These are phyloP conservation scores for Russula griseocarnosa DNA, from an alignment of 768 basidiomycete species.

Conservation along the genomic window DNA sequence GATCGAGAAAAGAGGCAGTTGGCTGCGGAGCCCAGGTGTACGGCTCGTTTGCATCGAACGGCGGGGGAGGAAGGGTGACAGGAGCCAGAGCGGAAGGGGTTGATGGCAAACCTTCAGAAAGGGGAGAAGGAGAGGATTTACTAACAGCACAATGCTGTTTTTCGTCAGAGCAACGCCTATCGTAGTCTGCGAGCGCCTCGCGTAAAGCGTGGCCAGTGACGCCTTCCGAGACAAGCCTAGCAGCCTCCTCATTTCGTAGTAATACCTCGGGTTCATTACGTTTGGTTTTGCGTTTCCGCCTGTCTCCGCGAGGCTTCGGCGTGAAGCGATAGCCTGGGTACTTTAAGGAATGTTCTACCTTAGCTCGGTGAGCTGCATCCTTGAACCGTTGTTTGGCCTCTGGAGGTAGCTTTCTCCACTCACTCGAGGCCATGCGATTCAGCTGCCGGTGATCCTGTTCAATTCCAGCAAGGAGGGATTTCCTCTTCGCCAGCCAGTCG, in stretches of 20 bases:
- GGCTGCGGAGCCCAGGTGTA: background rate
- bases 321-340: conserved; percentile 31
- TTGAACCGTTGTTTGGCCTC: conserved; percentile 29
- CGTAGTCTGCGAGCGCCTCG: conserved; percentile 11
- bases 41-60: conserved; percentile 6
- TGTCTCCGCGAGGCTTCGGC: conserved; percentile 16
- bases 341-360: conserved; percentile 29
- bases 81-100: background rate
- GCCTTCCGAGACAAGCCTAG: conserved; percentile 18
- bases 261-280: conserved; percentile 23
- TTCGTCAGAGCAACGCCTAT: conserved; percentile 4
- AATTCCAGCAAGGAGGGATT: conserved; percentile 22
- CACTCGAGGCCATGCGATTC: conserved; percentile 29
- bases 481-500: conserved; percentile 31
- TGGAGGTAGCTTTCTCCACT: conserved; percentile 30
- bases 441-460: conserved; percentile 31
- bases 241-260: conserved; percentile 21
- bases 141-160: background rate
- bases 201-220: conserved; percentile 17
- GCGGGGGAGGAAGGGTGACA: background rate
- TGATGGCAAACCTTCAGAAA: background rate
- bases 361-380: conserved; percentile 27
- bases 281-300: conserved; percentile 21
- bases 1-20: background rate
- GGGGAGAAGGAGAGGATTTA: background rate